A percentile compares a stretch with the other conserved stretches of the same genome.
phyloP scores from a whole-genome alignment of 1,284 basidiomycete genomes.

The Ganoderma lucidum region DNA sequence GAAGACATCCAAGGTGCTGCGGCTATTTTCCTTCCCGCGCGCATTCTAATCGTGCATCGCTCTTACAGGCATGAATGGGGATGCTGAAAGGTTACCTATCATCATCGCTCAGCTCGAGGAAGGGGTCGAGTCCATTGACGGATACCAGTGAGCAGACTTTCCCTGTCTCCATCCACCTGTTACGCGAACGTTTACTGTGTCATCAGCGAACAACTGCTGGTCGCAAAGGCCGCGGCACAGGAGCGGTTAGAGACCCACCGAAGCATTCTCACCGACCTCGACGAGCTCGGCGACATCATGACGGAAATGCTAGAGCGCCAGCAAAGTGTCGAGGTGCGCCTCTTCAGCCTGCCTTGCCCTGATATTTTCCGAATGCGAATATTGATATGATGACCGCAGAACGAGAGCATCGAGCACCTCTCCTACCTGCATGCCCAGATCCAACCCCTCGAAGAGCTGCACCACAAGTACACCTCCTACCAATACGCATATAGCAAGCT shows the following conservation, averaged over 20 bases:
- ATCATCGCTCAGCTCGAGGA: constrained; percentile 78
- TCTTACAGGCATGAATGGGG: constrained; percentile 72
- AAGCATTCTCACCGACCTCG: constrained; percentile 65
- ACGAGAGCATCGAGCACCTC: constrained; percentile 60
- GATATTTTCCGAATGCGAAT: not conserved
- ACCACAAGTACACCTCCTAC: constrained; percentile 70
- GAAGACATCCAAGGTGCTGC: constrained; percentile 71
- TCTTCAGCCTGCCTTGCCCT: not conserved
- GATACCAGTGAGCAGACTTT: constrained; percentile 58
- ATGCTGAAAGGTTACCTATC: constrained; percentile 75
- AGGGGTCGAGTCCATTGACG: constrained; percentile 56
- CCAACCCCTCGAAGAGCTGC: constrained; percentile 65
- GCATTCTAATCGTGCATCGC: constrained; percentile 14
- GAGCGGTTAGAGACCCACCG: constrained; percentile 57
- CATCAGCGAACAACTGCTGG: constrained; percentile 56
- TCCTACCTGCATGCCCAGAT: constrained; percentile 66
- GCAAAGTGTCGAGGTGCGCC: constrained; percentile 65
- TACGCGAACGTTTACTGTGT: not conserved
- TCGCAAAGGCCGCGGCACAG: constrained; percentile 52
- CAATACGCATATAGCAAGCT: constrained; percentile 76
- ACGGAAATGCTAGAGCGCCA: constrained; percentile 75
- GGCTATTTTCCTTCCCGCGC: not conserved
- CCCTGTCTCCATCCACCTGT: not conserved
- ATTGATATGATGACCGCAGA: constrained; percentile 41
- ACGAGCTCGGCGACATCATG: constrained; percentile 81